Evolutionary conservation across 495 filamentous ascomycete species (phyloP).

Genomic region (Penicilliopsis zonata): DNA sequence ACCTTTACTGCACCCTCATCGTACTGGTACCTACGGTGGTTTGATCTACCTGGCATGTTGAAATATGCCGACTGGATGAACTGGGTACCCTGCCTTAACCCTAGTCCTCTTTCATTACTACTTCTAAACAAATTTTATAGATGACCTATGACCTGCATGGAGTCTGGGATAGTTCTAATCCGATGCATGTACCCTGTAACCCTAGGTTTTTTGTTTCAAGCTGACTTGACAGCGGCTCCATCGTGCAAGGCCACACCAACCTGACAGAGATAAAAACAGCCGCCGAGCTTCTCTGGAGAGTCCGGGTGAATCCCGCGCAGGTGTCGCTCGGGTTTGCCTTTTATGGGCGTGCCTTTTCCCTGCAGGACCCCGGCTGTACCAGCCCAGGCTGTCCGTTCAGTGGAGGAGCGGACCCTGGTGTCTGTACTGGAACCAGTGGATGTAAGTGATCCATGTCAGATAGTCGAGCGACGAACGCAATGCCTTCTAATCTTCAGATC

Average conservation of each 20-base stretch:
- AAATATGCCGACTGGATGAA: constrained; percentile 39
- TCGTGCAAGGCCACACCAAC: constrained; percentile 17
- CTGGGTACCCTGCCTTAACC: too few species aligned
- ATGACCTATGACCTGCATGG: constrained; percentile 43
- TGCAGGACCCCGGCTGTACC: constrained; percentile 6
- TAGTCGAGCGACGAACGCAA: not conserved
- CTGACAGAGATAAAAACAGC: constrained; percentile 24
- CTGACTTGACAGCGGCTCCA: too few species aligned
- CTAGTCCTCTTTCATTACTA: too few species aligned
- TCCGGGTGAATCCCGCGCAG: constrained; percentile 15
- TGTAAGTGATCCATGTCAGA: too few species aligned
- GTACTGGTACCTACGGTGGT: constrained; percentile 43
- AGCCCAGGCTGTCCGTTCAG: constrained; percentile 15
- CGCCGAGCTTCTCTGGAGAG: constrained; percentile 22
- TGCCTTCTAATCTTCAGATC: not conserved
- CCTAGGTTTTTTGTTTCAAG: too few species aligned
- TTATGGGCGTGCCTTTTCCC: constrained; percentile 25
- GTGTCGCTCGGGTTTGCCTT: constrained; percentile 27
- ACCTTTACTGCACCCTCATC: constrained; percentile 31
- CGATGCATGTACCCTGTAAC: too few species aligned
- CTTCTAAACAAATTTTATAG: too few species aligned
- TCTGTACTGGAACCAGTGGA: constrained; percentile 18
- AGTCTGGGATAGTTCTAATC: constrained; percentile 12
- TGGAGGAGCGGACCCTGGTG: constrained; percentile 9
- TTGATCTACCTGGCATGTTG: constrained; percentile 28